phyloP scores from a whole-genome alignment of 805 yeast species.

The Priceomyces carsonii region DNA sequence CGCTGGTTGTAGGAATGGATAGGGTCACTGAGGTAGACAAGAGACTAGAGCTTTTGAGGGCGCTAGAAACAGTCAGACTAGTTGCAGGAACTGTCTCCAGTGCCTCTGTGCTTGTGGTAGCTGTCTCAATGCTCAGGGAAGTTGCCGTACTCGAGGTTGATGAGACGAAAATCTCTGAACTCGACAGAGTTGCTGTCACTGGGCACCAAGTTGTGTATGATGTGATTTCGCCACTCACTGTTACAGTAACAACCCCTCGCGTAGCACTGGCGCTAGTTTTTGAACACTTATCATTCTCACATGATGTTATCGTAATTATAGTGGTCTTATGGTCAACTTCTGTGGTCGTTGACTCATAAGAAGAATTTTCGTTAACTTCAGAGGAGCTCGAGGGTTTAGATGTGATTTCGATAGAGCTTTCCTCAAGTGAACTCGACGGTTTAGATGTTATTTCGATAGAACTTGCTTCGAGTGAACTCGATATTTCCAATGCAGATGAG shows the following conservation, averaged over 20 bases:
- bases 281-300: constrained; percentile 17
- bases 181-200: constrained; percentile 16
- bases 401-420: constrained; percentile 1
- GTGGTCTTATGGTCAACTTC: constrained; percentile 5
- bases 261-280: constrained; percentile 19
- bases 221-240: constrained; percentile 21
- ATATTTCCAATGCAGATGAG: neutral
- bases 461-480: neutral
- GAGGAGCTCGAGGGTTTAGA: neutral
- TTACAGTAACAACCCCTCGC: constrained; percentile 9
- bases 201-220: constrained; percentile 27
- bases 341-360: neutral
- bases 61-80: too few species aligned
- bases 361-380: neutral
- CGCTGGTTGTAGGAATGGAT: too few species aligned
- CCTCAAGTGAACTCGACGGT: neutral
- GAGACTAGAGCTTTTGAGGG: neutral
- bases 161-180: too few species aligned
- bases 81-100: too few species aligned
- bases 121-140: too few species aligned
- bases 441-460: neutral
- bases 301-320: constrained; percentile 19
- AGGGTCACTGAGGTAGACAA: too few species aligned
- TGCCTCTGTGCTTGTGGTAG: too few species aligned
- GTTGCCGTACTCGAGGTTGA: too few species aligned